These are phyloP conservation scores for Blastomyces parvus DNA, from an alignment of 2,329 filamentous ascomycete genomes.

Conservation along the genomic window DNA sequence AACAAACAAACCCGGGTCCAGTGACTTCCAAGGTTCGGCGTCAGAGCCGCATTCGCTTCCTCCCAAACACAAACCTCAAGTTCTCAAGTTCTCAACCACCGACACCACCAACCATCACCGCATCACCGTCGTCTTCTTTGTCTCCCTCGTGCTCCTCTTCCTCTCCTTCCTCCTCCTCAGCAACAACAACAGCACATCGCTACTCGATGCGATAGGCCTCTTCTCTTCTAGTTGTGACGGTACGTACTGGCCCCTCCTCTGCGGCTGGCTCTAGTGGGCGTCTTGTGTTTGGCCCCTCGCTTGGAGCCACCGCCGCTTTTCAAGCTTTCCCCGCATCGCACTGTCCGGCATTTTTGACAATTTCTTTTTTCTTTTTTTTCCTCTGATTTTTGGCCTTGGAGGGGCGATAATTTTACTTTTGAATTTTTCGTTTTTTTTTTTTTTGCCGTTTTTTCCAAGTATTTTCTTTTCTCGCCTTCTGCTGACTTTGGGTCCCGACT, in stretches of 20 bases:
- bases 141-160: not conserved
- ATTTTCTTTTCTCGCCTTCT: not conserved
- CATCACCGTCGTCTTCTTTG: not conserved
- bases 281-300: conserved; percentile 1
- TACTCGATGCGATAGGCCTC: too few species aligned
- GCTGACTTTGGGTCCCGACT: conserved; percentile 2
- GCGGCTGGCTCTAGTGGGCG: not conserved
- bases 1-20: too few species aligned
- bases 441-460: not conserved
- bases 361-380: too few species aligned
- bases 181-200: too few species aligned
- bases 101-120: not conserved
- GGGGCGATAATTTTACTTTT: too few species aligned
- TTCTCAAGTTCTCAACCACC: too few species aligned
- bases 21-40: too few species aligned
- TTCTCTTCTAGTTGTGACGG: not conserved
- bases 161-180: not conserved
- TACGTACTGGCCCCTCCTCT: not conserved
- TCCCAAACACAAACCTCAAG: too few species aligned
- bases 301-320: conserved; percentile 4
- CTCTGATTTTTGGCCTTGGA: too few species aligned
- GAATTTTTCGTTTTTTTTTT: not conserved
- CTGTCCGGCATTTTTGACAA: conserved; percentile 8
- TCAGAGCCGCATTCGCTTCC: too few species aligned
- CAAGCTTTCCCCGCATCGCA: conserved; percentile 11